These are phyloP conservation scores for Paramecium biaurelia DNA, from an alignment of 73 alveolate species.

Conservation along the genomic window DNA sequence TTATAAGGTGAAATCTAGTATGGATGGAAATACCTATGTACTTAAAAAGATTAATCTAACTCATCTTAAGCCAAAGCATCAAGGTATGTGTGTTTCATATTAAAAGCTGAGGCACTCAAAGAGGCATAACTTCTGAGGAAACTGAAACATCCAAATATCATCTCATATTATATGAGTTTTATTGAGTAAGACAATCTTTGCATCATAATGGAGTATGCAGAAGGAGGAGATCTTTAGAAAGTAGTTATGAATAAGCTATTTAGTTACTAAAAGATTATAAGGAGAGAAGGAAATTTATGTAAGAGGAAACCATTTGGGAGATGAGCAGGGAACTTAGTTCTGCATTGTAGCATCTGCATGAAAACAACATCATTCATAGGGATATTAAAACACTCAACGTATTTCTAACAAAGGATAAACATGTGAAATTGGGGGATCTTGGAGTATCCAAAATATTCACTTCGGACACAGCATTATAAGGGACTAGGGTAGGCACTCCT, in stretches of 20 bases:
- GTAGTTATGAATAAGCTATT: conserved; percentile 51
- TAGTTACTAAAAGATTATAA: conserved; percentile 60
- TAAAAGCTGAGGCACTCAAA: conserved; percentile 71
- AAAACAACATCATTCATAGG: conserved; percentile 93
- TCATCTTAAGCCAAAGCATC: conserved; percentile 88
- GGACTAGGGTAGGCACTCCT: conserved; percentile 98
- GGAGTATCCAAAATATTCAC: conserved; percentile 94
- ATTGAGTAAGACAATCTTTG: conserved; percentile 89
- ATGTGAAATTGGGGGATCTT: conserved; percentile 90
- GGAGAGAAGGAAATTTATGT: conserved; percentile 54
- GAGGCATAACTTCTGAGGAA: conserved; percentile 91
- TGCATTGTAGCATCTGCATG: conserved; percentile 92
- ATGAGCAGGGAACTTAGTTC: conserved; percentile 82
- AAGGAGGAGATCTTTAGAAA: conserved; percentile 92
- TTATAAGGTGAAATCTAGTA: conserved; percentile 76
- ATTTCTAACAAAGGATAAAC: conserved; percentile 73
- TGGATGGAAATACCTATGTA: conserved; percentile 78
- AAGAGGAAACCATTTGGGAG: conserved; percentile 92
- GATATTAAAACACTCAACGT: conserved; percentile 96
- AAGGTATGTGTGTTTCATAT: conserved; percentile 65
- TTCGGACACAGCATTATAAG: conserved; percentile 80
- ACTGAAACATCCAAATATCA: conserved; percentile 90
- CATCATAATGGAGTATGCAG: conserved; percentile 97
- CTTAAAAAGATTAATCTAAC: conserved; percentile 90
- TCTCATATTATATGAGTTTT: conserved; percentile 83